Evolutionary conservation across 305 asterid genomes (phyloP).

Genomic region (Fraxinus latifolia): DNA sequence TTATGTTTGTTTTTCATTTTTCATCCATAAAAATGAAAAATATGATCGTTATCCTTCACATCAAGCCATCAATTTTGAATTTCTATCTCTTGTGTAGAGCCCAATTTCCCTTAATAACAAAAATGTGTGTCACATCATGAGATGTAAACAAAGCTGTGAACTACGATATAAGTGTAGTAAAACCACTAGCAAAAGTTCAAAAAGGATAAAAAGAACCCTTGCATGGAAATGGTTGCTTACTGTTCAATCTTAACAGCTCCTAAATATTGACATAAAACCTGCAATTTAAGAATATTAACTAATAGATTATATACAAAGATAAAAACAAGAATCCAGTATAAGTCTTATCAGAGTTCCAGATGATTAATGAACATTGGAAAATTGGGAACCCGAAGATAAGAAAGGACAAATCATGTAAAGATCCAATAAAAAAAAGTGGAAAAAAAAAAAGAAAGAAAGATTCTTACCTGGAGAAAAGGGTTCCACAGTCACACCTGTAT

Average conservation of each 20-base stretch:
- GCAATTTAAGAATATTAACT: not conserved
- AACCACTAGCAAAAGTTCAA: constrained; percentile 14
- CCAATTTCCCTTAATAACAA: too few relatives aligned
- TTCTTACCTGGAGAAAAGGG: constrained; percentile 71
- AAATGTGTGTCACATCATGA: too few relatives aligned
- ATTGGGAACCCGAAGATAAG: not conserved
- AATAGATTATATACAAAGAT: not conserved
- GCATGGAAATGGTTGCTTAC: constrained; percentile 22
- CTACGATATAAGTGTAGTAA: too few relatives aligned
- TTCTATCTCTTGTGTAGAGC: too few relatives aligned
- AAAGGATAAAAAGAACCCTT: constrained; percentile 21
- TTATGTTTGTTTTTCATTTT: too few relatives aligned
- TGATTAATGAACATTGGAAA: not conserved
- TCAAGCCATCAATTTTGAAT: too few relatives aligned
- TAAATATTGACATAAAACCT: not conserved
- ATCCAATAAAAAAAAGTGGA: not conserved
- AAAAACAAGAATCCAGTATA: not conserved
- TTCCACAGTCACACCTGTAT: constrained; percentile 82
- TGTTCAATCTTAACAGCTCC: not conserved
- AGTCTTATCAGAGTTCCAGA: not conserved
- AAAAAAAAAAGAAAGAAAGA: too few relatives aligned
- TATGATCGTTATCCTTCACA: too few relatives aligned
- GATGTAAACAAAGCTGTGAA: too few relatives aligned
- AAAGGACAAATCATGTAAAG: not conserved
- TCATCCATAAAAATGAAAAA: too few relatives aligned